Base-by-base conservation (phyloP, 805 yeast genomes). In the Pichia phayaonensis region DNA sequence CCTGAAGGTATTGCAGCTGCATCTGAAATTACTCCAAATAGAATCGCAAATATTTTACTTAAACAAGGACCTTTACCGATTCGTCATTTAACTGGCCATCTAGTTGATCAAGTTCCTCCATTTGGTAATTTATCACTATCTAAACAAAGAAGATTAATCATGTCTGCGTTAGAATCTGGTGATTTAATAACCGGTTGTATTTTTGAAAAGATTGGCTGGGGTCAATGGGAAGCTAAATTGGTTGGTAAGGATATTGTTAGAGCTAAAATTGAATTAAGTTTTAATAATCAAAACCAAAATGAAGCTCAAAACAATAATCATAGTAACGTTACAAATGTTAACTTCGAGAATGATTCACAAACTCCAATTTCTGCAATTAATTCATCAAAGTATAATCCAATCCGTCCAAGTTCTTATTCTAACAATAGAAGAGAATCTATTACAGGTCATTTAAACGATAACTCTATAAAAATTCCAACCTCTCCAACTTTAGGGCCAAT, bases 121-220 rank as follows among this genome's bases (percentile, higher is more conserved):
- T 90, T 90, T 65, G 88, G 87, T 50, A 79, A 79, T 56, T 71
- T 90, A 50, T 85, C 95, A 2, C 73, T 89, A 21, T 86, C 95
- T 12, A 90, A 90, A 62, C 97, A 90, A 68, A 77, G 97, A 62
- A 74, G 97, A 53, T 75, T 90, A 51, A 90, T 90, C 29, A 90
- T 90, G 84, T 81, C 90, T 15, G 94, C 90, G 40, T 76, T 90
- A 68, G 96, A 89, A 59, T 77, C 79, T 56, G 85, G 86, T 11
- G 87, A 81, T 59, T 57, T 73, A 1, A 71, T 66, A 41, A 83
- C 79, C 50, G 75, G 76, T 51, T 83, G 86, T 42, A 79, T 84
- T 16, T 90, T 90, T 69, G 95, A 89, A 61, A 90, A 90, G 69
- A 89, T 90, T 31, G 97, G 97, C 22, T 90, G 98, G 98, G 98